Percentiles rank a stretch among this genome's conserved stretches.
Conservation (phyloP, 345 rosid genomes). For the Camelina sativa region DNA sequence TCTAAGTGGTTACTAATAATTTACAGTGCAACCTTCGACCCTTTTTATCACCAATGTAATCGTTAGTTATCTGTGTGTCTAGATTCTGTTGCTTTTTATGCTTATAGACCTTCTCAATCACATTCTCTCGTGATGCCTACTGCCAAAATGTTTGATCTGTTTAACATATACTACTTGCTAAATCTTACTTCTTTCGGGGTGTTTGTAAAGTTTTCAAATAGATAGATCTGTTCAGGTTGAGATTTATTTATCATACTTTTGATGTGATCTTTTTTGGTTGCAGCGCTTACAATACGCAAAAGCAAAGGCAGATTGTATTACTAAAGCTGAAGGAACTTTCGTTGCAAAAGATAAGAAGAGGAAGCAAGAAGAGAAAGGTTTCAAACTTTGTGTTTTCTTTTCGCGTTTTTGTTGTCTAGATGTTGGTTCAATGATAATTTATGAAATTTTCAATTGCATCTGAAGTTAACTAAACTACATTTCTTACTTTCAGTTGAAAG, state of each 20-base stretch:
- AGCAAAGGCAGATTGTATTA: conserved; percentile 83
- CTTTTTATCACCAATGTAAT: not conserved
- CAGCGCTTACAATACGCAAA: conserved; percentile 94
- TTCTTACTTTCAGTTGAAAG: conserved; percentile 64
- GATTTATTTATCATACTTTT: not conserved
- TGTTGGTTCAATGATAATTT: not conserved
- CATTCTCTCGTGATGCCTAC: not conserved
- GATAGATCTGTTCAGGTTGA: not conserved
- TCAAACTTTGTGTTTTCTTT: not conserved
- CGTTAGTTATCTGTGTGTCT: not conserved
- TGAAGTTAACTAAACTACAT: not conserved
- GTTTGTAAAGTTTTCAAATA: not conserved
- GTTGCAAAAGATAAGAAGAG: conserved; percentile 87
- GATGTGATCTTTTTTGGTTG: conserved; percentile 39
- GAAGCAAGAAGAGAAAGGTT: conserved; percentile 95
- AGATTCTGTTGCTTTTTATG: conserved; percentile 12
- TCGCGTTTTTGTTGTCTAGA: not conserved
- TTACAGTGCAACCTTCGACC: not conserved
- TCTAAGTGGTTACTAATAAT: not conserved
- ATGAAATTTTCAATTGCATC: not conserved
- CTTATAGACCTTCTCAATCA: not conserved
- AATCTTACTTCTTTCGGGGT: conserved; percentile 5
- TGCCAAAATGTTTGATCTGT: not conserved
- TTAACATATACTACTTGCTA: not conserved
- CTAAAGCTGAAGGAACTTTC: conserved; percentile 82